phyloP scores from a whole-genome alignment of 2,329 filamentous ascomycete species.

The Boeremia exigua region DNA sequence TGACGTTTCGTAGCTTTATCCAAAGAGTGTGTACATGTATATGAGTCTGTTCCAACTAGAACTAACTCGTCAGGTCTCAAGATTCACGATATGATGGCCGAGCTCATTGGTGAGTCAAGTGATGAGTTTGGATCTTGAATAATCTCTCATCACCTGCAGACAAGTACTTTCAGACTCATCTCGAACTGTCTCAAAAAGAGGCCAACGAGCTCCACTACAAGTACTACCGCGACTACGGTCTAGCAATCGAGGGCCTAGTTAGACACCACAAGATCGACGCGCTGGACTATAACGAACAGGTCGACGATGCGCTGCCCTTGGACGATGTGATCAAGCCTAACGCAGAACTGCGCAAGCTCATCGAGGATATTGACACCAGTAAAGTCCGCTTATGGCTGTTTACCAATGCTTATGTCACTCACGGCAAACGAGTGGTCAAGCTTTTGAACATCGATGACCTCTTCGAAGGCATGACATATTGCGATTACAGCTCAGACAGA shows the following conservation, averaged over 20 bases:
- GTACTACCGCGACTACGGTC: constrained; percentile 94
- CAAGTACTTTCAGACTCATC: constrained; percentile 69
- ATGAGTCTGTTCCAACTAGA: neutral
- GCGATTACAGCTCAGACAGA: constrained; percentile 77
- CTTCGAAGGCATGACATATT: constrained; percentile 95
- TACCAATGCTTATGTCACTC: constrained; percentile 93
- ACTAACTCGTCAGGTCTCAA: constrained; percentile 65
- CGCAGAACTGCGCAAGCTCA: constrained; percentile 72
- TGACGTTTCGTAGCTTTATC: constrained; percentile 67
- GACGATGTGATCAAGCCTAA: constrained; percentile 84
- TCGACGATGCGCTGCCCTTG: constrained; percentile 91
- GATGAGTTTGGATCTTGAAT: constrained; percentile 2
- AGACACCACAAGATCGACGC: constrained; percentile 95
- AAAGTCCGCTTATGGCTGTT: constrained; percentile 93
- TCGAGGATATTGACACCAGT: constrained; percentile 79
- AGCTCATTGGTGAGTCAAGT: constrained; percentile 66
- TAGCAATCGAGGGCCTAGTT: constrained; percentile 95
- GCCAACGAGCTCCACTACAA: constrained; percentile 85
- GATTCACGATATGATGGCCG: constrained; percentile 87
- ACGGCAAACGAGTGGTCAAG: constrained; percentile 80
- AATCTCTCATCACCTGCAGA: constrained; percentile 47
- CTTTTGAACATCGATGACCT: constrained; percentile 83
- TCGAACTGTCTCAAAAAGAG: constrained; percentile 75
- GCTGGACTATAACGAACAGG: constrained; percentile 90
- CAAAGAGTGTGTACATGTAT: constrained; percentile 68